Evolutionary conservation across 2,329 filamentous ascomycete genomes (phyloP).

Genomic region (Colletotrichum sojae): DNA sequence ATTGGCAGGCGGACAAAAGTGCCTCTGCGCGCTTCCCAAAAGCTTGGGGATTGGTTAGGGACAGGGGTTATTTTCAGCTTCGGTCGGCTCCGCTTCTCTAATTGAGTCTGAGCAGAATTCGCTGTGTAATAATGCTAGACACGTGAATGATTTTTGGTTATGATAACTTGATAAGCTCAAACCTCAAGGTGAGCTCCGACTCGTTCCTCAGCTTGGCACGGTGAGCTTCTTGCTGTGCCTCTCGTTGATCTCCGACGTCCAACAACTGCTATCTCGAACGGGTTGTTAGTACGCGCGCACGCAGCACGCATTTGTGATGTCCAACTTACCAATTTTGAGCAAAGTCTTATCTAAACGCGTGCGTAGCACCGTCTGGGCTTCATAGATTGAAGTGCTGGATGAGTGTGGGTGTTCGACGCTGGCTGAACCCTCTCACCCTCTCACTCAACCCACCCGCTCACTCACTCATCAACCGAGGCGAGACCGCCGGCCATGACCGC

Average conservation of each 20-base stretch:
- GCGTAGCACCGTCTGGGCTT: too few species aligned
- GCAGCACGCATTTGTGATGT: not conserved
- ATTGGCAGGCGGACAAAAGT: conserved; percentile 24
- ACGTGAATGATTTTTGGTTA: conserved; percentile 8
- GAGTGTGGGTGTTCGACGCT: too few species aligned
- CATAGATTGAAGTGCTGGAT: not conserved
- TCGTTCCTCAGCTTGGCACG: not conserved
- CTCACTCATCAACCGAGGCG: not conserved
- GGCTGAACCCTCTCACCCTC: too few species aligned
- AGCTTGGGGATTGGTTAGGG: not conserved
- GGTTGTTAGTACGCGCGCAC: not conserved
- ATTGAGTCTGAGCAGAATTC: conserved; percentile 9
- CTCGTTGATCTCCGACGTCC: conserved; percentile 26
- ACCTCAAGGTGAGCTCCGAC: conserved; percentile 27
- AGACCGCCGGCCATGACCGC: not conserved
- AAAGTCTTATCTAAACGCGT: not conserved
- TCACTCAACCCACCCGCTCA: too few species aligned
- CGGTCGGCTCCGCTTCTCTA: conserved; percentile 37
- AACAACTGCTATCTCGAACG: conserved; percentile 7
- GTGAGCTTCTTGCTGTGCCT: not conserved
- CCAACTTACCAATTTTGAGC: not conserved
- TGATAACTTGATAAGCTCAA: conserved; percentile 26
- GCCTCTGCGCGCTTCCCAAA: conserved; percentile 1
- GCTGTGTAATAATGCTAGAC: conserved; percentile 2
- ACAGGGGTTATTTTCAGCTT: conserved; percentile 25